Evolutionary conservation across 345 rosid species (phyloP).

Genomic region (Hibiscus mutabilis): DNA sequence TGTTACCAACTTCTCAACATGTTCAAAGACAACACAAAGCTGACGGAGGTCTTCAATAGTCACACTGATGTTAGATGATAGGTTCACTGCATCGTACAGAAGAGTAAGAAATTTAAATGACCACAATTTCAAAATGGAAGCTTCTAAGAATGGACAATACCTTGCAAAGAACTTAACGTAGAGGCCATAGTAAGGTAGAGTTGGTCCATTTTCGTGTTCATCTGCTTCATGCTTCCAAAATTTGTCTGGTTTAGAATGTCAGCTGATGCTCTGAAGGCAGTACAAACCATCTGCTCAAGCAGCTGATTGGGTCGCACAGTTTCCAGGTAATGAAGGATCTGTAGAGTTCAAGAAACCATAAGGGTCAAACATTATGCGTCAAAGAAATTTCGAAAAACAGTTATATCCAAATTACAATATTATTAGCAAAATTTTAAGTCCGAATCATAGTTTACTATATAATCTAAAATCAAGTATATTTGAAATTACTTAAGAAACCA

Average conservation of each 20-base stretch:
- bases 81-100: constrained; percentile 46
- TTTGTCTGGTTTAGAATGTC: constrained; percentile 72
- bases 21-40: constrained; percentile 57
- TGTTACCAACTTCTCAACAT: constrained; percentile 63
- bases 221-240: constrained; percentile 64
- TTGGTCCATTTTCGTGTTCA: constrained; percentile 65
- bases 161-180: constrained; percentile 52
- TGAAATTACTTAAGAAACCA: background rate
- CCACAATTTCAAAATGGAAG: background rate
- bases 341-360: constrained; percentile 16
- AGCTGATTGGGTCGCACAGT: constrained; percentile 84
- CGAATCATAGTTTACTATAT: background rate
- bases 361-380: constrained; percentile 11
- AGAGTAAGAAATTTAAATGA: background rate
- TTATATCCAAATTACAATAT: constrained; percentile 1
- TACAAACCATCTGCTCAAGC: constrained; percentile 93
- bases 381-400: background rate
- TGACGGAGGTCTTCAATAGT: constrained; percentile 58
- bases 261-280: constrained; percentile 92
- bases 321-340: constrained; percentile 92
- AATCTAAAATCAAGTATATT: background rate
- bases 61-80: constrained; percentile 38
- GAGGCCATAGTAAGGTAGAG: constrained; percentile 61
- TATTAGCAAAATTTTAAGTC: constrained; percentile 2
- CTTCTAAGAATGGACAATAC: constrained; percentile 24